Base-by-base conservation (phyloP, 495 filamentous ascomycete genomes). In the Podospora pseudocomata region DNA sequence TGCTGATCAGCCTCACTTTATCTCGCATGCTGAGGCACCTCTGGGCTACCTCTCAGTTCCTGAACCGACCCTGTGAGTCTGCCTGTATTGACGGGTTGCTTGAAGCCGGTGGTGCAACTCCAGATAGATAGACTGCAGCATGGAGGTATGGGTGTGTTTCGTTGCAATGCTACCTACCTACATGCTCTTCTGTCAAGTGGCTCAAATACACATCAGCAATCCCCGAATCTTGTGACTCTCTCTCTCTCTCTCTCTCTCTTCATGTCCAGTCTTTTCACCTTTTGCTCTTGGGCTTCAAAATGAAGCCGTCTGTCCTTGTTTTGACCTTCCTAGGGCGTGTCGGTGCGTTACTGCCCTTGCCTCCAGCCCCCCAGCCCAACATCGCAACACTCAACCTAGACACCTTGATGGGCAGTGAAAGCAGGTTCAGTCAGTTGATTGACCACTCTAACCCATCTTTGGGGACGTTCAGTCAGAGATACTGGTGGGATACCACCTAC, bases 381-480 rank as follows among this genome's bases (percentile, higher is more conserved):
- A 61, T 61, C 59, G 16, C 59, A 2, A 61, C 59, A 28, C 30
- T 61, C 59, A 18, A 1, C 26, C 26, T 18, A 5, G 16, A 28
- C 26, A 13, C 26, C 18, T 61, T 18, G 9, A 58, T 4, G 6
- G 57, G 71, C 60, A 77, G 75, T 23, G 65, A 74, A 28, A 66
- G 71, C 7, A 81, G 76, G 18, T 88, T 87, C 66, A 61, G 81
- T 39, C 86, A 88, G 70, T 70, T 83, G n/a, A 77, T 87, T 23
- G 84, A 87, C 67, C 86, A 88, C 67, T 69, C 78, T 13, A 74
- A 87, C 65, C 82, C 82, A 1, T 71, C 72, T 27, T 74, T 84
- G 19, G 86, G 86, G 23, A 87, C 85, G 4, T 88, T 88, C 71
- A 69, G 76, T 15, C 85, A 87, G 74, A 76, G 81, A 9, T 87